These are phyloP conservation scores for Kazachstania viticola DNA, from an alignment of 805 yeast genomes.

Conservation along the genomic window DNA sequence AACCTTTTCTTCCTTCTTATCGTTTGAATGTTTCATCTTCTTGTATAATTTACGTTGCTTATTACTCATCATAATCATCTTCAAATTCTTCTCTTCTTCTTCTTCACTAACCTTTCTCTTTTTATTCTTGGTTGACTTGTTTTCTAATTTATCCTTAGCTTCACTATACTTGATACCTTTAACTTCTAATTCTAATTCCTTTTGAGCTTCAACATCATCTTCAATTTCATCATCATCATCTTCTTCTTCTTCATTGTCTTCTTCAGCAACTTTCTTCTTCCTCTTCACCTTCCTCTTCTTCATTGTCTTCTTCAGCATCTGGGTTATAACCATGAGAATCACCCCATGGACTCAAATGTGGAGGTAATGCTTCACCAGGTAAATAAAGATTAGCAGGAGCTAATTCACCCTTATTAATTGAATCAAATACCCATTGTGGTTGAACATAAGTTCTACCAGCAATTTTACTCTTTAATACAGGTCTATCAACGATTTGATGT, in stretches of 20 bases:
- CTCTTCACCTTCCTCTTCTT: slow-evolving; percentile 33
- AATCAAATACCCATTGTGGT: slow-evolving; percentile 97
- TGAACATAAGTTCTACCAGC: slow-evolving; percentile 90
- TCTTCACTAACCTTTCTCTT: slow-evolving; percentile 35
- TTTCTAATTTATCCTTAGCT: slow-evolving; percentile 27
- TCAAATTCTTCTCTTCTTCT: slow-evolving; percentile 77
- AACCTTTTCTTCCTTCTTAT: slow-evolving; percentile 68
- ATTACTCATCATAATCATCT: slow-evolving; percentile 95
- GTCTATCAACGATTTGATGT: slow-evolving; percentile 92
- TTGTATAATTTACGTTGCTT: slow-evolving; percentile 89
- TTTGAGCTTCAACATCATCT: slow-evolving; percentile 53
- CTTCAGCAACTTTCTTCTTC: slow-evolving; percentile 42
- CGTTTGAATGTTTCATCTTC: slow-evolving; percentile 87
- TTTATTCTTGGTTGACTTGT: slow-evolving; percentile 27
- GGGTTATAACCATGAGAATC: slow-evolving; percentile 89
- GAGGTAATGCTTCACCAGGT: slow-evolving; percentile 92
- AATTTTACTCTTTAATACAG: slow-evolving; percentile 61
- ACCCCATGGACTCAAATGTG: slow-evolving; percentile 98
- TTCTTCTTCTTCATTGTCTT: slow-evolving; percentile 34
- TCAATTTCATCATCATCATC: slow-evolving; percentile 44
- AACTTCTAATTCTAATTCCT: slow-evolving; percentile 84
- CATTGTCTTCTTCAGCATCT: slow-evolving; percentile 35
- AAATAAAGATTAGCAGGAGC: slow-evolving; percentile 73
- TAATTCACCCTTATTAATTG: slow-evolving; percentile 64
- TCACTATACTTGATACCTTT: slow-evolving; percentile 74